Evolutionary conservation across 129 eudicot genomes (phyloP).

Genomic region (Lactuca saligna): DNA sequence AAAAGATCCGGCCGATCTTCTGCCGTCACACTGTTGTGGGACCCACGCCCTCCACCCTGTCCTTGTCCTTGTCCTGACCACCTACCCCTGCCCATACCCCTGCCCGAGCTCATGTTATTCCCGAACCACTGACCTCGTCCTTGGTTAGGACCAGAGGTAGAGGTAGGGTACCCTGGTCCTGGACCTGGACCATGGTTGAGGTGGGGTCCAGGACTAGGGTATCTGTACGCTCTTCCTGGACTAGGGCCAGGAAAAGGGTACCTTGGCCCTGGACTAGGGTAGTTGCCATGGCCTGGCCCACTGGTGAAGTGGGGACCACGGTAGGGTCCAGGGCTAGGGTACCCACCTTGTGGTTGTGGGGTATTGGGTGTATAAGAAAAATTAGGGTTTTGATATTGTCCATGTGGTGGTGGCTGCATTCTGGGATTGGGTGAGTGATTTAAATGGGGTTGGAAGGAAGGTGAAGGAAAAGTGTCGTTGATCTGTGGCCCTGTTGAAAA

Average conservation of each 20-base stretch:
- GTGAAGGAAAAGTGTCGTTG: slow-evolving; percentile 36
- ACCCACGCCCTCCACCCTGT: slow-evolving; percentile 46
- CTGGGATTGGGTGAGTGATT: slow-evolving; percentile 36
- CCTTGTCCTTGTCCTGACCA: slow-evolving; percentile 42
- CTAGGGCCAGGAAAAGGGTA: slow-evolving; percentile 23
- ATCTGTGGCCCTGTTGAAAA: slow-evolving; percentile 47
- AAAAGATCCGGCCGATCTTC: slow-evolving; percentile 52
- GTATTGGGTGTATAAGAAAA: slow-evolving; percentile 38
- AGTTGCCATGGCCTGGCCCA: slow-evolving; percentile 11
- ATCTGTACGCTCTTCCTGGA: slow-evolving; percentile 41
- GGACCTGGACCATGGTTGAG: slow-evolving; percentile 25
- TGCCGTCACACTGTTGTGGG: slow-evolving; percentile 45
- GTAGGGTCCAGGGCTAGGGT: slow-evolving; percentile 32
- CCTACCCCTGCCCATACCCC: slow-evolving; percentile 53
- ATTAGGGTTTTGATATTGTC: slow-evolving; percentile 34
- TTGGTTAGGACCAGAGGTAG: slow-evolving; percentile 33
- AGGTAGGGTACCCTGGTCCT: slow-evolving; percentile 41
- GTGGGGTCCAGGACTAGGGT: slow-evolving; percentile 33
- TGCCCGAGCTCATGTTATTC: slow-evolving; percentile 28
- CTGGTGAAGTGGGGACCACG: slow-evolving; percentile 15
- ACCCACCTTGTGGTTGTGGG: slow-evolving; percentile 27
- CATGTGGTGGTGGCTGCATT: slow-evolving; percentile 50
- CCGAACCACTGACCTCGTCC: slow-evolving; percentile 48
- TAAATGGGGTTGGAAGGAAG: slow-evolving; percentile 41
- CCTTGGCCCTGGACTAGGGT: slow-evolving; percentile 26